Evolutionary conservation across 805 yeast genomes (phyloP).

Genomic region (Hanseniaspora guilliermondii): DNA sequence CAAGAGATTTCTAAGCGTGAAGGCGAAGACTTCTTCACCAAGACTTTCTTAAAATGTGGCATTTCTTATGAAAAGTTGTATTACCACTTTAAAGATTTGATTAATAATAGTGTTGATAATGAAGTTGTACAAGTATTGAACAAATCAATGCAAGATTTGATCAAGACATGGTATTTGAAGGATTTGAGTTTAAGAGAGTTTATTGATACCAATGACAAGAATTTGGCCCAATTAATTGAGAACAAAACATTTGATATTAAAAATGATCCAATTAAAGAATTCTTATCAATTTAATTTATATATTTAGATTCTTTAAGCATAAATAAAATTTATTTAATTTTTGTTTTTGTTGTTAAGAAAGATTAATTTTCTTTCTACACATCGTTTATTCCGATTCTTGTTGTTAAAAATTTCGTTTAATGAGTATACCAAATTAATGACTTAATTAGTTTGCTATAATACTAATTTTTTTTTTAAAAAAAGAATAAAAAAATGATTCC

Average conservation of each 20-base stretch:
- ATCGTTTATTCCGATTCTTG: too few relatives aligned
- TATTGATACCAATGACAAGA: slow-evolving; percentile 26
- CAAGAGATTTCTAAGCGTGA: slow-evolving; percentile 27
- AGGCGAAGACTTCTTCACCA: slow-evolving; percentile 42
- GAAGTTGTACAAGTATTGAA: slow-evolving; percentile 37
- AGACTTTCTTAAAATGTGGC: slow-evolving; percentile 52
- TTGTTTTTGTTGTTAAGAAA: not conserved
- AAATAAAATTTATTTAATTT: not conserved
- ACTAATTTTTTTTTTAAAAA: not conserved
- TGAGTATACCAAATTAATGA: too few relatives aligned
- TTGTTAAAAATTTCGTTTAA: too few relatives aligned
- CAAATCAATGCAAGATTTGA: slow-evolving; percentile 50
- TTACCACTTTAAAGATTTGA: slow-evolving; percentile 47
- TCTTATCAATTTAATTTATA: slow-evolving; percentile 26
- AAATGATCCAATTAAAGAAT: slow-evolving; percentile 46
- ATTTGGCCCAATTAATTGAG: slow-evolving; percentile 33
- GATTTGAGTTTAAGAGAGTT: slow-evolving; percentile 54
- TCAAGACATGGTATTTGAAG: slow-evolving; percentile 52
- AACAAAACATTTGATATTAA: slow-evolving; percentile 37
- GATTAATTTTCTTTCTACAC: too few relatives aligned
- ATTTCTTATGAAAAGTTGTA: slow-evolving; percentile 53
- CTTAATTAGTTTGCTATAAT: too few relatives aligned
- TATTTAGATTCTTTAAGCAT: not conserved
- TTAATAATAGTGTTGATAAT: slow-evolving; percentile 42
- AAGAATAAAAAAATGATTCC: not conserved